Base-by-base conservation (phyloP, 345 rosid genomes). In the Melaleuca quinquenervia region DNA sequence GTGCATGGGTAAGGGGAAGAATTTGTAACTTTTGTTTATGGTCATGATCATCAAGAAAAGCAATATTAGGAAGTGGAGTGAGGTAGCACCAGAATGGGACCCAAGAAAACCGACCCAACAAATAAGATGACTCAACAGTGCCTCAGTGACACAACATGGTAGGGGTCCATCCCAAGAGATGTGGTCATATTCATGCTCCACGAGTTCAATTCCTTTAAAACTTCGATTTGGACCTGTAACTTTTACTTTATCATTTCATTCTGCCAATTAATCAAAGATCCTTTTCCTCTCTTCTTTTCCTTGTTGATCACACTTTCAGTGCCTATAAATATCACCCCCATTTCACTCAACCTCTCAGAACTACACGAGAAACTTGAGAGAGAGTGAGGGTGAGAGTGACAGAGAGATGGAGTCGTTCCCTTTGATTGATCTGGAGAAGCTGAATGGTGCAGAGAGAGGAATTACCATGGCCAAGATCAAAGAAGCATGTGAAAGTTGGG, bases 401-500 rank as follows among this genome's bases (percentile, higher is more conserved):
- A 80, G 45, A 87, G 75, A 82, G 86, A 93, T 92, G 94, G 94
- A 90, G 92, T 85, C 83, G 75, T 92, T 95, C 89, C 98, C 97
- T 45, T 87, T 94, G 60, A 83, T 95, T 84, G 93, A 95, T 90
- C 87, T 93, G 85, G 88, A 93, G 64, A 94, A 90, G 85, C 91
- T 95, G 84, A 89, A 92, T 87, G 94, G 94, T 36, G 94, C 91
- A 82, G 93, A 90, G 87, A 95, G 95, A 89, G 87, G 84, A 84
- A 78, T 88, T 62, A 88, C 93, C 90, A 92, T 92, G 97, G 91
- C 91, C 58, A 85, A 85, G 88, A 94, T 95, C 87, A 87, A 91
- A 11, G 94, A 95, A 84, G 96, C 98, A 85, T 95, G 98, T 82
- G 95, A 91, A 88, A 93, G 94, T 22, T 95, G 97, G 95, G 98